A percentile compares a stretch with the other conserved stretches of the same genome.
These are phyloP conservation scores for Carex kokanica DNA, from an alignment of 176 grass and related monocot genomes.

Conservation along the genomic window DNA sequence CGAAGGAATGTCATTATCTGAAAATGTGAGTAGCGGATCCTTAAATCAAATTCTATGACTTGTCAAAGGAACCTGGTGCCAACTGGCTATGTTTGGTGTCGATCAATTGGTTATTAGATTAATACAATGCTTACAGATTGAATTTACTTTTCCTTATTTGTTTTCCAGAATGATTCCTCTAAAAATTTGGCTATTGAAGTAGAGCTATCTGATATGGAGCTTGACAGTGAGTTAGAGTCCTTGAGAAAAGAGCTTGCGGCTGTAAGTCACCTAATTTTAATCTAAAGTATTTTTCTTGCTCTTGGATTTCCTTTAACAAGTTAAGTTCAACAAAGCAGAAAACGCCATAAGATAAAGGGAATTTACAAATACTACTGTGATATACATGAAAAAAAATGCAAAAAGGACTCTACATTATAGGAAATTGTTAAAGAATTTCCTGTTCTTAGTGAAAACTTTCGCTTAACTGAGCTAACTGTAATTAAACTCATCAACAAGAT, in stretches of 20 bases:
- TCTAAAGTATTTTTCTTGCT: not conserved
- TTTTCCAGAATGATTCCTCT: constrained; percentile 33
- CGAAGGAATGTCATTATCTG: constrained; percentile 26
- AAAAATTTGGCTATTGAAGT: constrained; percentile 25
- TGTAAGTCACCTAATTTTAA: constrained; percentile 22
- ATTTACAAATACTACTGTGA: not conserved
- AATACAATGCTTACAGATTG: not conserved
- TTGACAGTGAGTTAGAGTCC: constrained; percentile 34
- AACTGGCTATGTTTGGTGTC: not conserved
- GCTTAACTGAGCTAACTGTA: not conserved
- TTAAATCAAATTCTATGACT: not conserved
- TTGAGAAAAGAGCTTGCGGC: constrained; percentile 41
- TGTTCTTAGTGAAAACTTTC: not conserved
- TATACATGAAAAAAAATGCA: not conserved
- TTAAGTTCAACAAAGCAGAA: not conserved
- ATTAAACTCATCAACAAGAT: not conserved
- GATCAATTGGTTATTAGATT: not conserved
- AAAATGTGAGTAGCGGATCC: constrained; percentile 24
- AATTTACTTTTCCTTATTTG: not conserved
- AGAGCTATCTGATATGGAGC: constrained; percentile 18
- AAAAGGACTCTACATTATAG: not conserved
- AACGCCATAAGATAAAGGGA: not conserved
- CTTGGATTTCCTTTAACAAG: not conserved
- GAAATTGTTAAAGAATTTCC: not conserved
- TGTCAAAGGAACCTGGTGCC: not conserved